Evolutionary conservation across 2,329 filamentous ascomycete genomes (phyloP), one percentile per base, ranked within the genome.

Genomic region (Colletotrichum lindemuthianum): DNA sequence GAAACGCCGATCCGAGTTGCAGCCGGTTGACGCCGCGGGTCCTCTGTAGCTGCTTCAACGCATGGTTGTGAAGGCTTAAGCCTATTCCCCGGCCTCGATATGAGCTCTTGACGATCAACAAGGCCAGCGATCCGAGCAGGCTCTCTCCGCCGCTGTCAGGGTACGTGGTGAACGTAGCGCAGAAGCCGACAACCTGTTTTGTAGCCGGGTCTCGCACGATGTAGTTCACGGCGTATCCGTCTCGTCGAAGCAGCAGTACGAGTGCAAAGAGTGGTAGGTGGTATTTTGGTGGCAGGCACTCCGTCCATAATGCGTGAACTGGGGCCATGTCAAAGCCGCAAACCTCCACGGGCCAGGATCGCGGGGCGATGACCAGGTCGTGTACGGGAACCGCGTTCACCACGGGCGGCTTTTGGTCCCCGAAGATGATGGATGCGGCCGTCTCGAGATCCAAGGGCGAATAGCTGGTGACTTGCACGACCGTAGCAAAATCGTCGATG

Each of bases 141-240:
- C 79, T 79, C 66, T 86, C 82, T 16, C 79, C 81, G 43, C 78
- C 81, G 66, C 81, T 81, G 67, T 86, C 83, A 49, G 82, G 80
- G 72, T 85, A 88, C 4, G 83, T 86, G 36, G 85, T 84, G 70
- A 85, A 88, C 8, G 86, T 88, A 9, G 86, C 85, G 69, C 86
- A 88, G 66, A 88, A 88, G 0, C 86, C 86, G 41, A 88, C 71
- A 32, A 85, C 69, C 40, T 78, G 76, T 8, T 72, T 72, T 3
- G 73, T 79, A 10, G 72, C 72, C 2, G 82, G 78, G n/a, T 84
- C 79, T 52, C 81, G 80, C 34, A 88, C 84, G 36, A 86, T 76
- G 67, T 85, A 86, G 72, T 88, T 85, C 76, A 83, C 84, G 8
- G 81, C 79, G 66, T 86, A 88, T 43, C 85, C 86, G 59, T 84